These are phyloP conservation scores for Ceratobasidium sp. DNA, from an alignment of 1,284 basidiomycete species.

Conservation along the genomic window DNA sequence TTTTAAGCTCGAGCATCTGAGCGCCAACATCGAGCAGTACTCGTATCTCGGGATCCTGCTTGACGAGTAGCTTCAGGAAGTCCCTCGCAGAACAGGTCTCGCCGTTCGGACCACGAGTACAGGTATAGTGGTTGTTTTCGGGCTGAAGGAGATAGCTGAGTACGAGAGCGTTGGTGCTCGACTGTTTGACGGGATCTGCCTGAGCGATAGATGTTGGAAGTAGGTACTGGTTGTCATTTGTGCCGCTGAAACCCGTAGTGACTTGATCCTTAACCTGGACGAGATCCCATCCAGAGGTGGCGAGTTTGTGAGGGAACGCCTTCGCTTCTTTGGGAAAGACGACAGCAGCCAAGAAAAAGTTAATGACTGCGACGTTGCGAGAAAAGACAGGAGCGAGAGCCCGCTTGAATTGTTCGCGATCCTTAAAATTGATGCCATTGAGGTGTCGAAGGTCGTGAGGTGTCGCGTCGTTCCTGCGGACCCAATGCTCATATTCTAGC, in stretches of 20 bases:
- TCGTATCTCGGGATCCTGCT: constrained; percentile 58
- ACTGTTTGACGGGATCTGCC: constrained; percentile 60
- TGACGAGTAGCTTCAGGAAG: constrained; percentile 58
- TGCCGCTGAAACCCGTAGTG: constrained; percentile 70
- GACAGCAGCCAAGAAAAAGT: constrained; percentile 65
- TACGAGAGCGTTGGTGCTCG: constrained; percentile 66
- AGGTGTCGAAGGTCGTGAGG: constrained; percentile 56
- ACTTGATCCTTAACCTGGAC: constrained; percentile 58
- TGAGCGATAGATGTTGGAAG: constrained; percentile 65
- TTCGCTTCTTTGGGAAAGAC: constrained; percentile 67
- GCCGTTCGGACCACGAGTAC: constrained; percentile 51
- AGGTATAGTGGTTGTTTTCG: constrained; percentile 63
- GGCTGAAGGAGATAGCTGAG: constrained; percentile 61
- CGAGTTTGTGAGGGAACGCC: constrained; percentile 64
- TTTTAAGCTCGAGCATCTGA: constrained; percentile 68
- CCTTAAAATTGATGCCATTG: constrained; percentile 62
- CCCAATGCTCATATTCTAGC: constrained; percentile 63
- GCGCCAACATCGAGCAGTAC: constrained; percentile 71
- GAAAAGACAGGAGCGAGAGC: constrained; percentile 59
- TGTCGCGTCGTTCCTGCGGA: constrained; percentile 52
- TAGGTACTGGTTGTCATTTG: constrained; percentile 67
- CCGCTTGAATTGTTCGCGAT: constrained; percentile 57
- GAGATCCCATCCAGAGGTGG: constrained; percentile 69
- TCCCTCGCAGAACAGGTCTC: constrained; percentile 53
- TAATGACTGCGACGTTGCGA: constrained; percentile 60